Base-by-base conservation (phyloP, 2,329 filamentous ascomycete species). In the Talaromyces verruculosus region DNA sequence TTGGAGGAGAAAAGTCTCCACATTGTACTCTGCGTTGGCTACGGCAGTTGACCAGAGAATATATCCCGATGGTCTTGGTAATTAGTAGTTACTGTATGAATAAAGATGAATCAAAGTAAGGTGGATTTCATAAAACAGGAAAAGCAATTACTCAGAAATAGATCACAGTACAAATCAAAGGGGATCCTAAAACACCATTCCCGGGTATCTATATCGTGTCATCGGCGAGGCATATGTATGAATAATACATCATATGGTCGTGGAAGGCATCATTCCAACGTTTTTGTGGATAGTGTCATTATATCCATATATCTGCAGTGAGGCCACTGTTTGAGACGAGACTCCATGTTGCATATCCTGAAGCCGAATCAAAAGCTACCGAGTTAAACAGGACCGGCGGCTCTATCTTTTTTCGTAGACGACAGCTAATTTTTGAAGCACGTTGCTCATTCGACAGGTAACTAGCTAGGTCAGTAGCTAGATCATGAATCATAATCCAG, bases 361-460 rank as follows among this genome's bases (percentile, higher is more conserved):
- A 1, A 45, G 22, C 57, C 19, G 37, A 22, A 19, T 15, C 22
- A 2, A 22, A 41, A n/a, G n/a, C 55, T 19, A 37, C 10, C 22
- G 7, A 11, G 35, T 59, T 39, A 43, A 25, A 28, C 35, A 30
- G 37, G 43, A 41, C 37, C 17, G 25, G 53, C 22, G 19, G 19
- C 35, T 28, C 28, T 53, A 11, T 67, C 47, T 43, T 60, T 67
- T 67, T 64, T 72, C 70, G 47, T 69, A 72, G 15, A 67, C 65
- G 30, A 53, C 66, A 41, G 70, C 69, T 55, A 72, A 37, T 65
- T 70, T 66, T 30, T 66, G 65, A 63, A 72, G 63, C 15, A 69
- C 64, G 57, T 67, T 68, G 19, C 68, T 69, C 69, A 72, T 72
- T 37, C 70, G 69, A 19, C 69, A 67, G 7, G 69, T 70, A 17